Conservation (phyloP, 345 rosid species). For the Boechera divaricarpa region DNA sequence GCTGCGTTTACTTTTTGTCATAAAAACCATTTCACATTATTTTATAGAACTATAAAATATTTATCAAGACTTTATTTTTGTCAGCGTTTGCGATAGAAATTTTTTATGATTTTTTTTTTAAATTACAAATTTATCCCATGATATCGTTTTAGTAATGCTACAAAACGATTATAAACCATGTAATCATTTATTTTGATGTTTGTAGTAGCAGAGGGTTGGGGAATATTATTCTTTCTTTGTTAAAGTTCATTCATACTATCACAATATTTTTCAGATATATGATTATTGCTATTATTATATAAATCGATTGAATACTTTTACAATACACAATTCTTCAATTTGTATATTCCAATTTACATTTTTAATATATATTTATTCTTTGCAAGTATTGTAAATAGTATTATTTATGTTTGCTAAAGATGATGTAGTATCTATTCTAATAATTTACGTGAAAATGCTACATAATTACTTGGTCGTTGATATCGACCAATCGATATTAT, state of each 20-base stretch:
- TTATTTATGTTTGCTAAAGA: not conserved
- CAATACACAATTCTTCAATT: too few relatives aligned
- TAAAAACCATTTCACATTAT: not conserved
- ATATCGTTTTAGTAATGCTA: too few relatives aligned
- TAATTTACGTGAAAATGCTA: not conserved
- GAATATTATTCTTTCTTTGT: too few relatives aligned
- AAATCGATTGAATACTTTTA: not conserved
- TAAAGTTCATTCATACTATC: too few relatives aligned
- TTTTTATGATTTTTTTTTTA: too few relatives aligned
- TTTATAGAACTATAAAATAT: too few relatives aligned
- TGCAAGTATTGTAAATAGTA: not conserved
- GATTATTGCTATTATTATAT: not conserved
- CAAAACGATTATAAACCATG: too few relatives aligned
- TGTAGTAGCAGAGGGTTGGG: too few relatives aligned
- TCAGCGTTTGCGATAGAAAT: not conserved
- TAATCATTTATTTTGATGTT: too few relatives aligned
- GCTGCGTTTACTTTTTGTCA: not conserved
- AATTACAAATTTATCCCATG: too few relatives aligned
- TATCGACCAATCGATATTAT: not conserved
- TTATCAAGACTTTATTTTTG: too few relatives aligned
- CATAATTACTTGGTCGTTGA: not conserved
- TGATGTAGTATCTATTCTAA: not conserved
- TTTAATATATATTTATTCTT: not conserved
- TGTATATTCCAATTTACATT: not conserved
- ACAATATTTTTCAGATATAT: not conserved